Evolutionary conservation across 1,284 basidiomycete species (phyloP).

Genomic region (Malassezia restricta): DNA sequence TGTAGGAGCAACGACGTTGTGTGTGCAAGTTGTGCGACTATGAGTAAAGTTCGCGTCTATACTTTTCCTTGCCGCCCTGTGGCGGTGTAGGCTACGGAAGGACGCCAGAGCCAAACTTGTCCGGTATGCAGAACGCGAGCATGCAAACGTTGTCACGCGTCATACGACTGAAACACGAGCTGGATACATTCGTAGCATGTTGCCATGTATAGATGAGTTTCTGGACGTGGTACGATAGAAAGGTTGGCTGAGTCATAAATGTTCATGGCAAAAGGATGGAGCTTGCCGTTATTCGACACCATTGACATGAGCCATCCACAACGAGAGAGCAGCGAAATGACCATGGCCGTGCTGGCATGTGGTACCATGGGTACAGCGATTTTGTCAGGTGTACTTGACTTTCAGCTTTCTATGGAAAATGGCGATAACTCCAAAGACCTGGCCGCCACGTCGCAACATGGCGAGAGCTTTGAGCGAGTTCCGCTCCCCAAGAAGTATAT

Average conservation of each 20-base stretch:
- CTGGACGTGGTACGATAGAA: no score
- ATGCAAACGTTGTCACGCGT: not conserved
- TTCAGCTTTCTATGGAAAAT: not conserved
- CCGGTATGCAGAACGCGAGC: not conserved
- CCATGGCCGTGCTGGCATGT: constrained; percentile 51
- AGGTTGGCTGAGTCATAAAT: no score
- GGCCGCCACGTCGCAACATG: constrained; percentile 3
- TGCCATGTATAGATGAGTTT: no score
- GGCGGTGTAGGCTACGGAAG: constrained; percentile 14
- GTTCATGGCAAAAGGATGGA: no score
- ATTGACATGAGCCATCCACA: not conserved
- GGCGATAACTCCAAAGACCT: not conserved
- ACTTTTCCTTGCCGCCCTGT: constrained; percentile 9
- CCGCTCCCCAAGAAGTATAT: constrained; percentile 66
- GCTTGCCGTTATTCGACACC: no score
- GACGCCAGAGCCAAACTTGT: constrained; percentile 3
- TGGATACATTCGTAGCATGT: no score
- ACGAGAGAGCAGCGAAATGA: constrained; percentile 3
- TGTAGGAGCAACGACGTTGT: not conserved
- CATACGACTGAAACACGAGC: no score
- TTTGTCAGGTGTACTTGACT: constrained; percentile 68
- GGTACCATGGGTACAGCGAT: constrained; percentile 98
- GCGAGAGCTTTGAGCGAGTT: constrained; percentile 13
- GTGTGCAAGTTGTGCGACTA: not conserved
- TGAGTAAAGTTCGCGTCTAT: constrained; percentile 1